Base-by-base conservation (phyloP, 2,329 filamentous ascomycete genomes). In the Neofusicoccum parvum region DNA sequence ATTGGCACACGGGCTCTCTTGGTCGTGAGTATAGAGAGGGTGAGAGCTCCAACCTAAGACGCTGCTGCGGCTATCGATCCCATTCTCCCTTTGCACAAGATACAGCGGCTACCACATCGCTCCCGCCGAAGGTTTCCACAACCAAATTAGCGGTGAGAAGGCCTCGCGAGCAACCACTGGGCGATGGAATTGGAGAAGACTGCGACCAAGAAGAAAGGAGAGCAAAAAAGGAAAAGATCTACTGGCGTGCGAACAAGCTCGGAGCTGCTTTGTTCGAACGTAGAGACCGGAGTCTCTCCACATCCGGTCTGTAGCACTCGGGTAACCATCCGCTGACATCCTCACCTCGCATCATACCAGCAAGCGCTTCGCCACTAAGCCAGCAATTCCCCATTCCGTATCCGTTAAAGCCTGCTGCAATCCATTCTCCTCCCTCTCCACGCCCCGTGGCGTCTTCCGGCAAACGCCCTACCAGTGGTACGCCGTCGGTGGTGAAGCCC, bases 391-490 rank as follows among this genome's bases (percentile, higher is more conserved):
- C 68, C 68, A 70, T 69, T 0, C 69, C 69, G 9, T 70, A 68
- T 37, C 69, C 69, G 5, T 62, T 64, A 15, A 67, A 69, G 6
- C 69, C 68, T 5, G 69, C 69, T 12, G 63, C 66, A 41, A 70
- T 64, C 69, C 69, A 70, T 32, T 70, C 82, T 1, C 80, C 80
- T 71, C 74, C 39, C 70, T 69, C 49, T 69, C 69, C 11, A 14
- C 74, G 73, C 4, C 69, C 71, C 1, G 75, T 78, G 0, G 81
- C 67, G 17, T 63, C 69, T 11, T 68, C 58, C 10, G 77, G 73
- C 0, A 85, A 72, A n/a, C 73, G 70, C 0, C 84, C 85, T 1
- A 86, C 84, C 46, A 86, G 79, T 0, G 85, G 85, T 34, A 84
- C 73, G 11, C 69, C 56, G 67, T 87, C 85, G 0, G 80, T 82